Conservation (phyloP, 2,329 filamentous ascomycete species). For the Claviceps sp. region DNA sequence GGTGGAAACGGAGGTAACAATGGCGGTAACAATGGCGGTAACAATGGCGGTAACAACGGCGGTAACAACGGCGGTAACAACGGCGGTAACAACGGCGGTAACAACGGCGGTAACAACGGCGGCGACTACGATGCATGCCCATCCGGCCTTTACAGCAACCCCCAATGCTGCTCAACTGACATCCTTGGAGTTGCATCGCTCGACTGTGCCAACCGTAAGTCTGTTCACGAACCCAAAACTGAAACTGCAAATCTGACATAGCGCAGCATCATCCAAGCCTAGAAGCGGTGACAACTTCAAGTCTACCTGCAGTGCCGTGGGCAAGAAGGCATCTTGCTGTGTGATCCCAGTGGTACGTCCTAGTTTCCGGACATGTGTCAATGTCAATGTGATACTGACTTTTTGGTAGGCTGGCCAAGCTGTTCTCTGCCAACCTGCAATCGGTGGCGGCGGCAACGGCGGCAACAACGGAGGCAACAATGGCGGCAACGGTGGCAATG, state of each 20-base stretch:
- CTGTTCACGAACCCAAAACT: no score
- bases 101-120: neutral
- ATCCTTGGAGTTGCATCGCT: conserved; percentile 33
- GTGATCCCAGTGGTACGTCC: conserved; percentile 5
- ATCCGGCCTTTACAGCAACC: conserved; percentile 12
- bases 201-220: conserved; percentile 22
- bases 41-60: neutral
- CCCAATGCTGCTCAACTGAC: conserved; percentile 35
- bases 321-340: conserved; percentile 6
- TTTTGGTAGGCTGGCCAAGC: neutral
- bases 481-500: neutral
- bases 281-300: conserved; percentile 3
- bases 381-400: neutral
- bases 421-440: neutral
- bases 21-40: neutral
- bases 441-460: neutral
- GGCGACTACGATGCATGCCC: conserved; percentile 8
- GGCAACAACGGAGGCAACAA: neutral
- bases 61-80: neutral
- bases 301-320: neutral
- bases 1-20: neutral
- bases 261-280: neutral
- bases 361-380: no score
- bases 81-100: neutral
- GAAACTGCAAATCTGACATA: neutral